Percentiles rank a stretch among this genome's conserved stretches.
Conservation (phyloP, 2,329 filamentous ascomycete genomes). For the Epichloe uncinata region DNA sequence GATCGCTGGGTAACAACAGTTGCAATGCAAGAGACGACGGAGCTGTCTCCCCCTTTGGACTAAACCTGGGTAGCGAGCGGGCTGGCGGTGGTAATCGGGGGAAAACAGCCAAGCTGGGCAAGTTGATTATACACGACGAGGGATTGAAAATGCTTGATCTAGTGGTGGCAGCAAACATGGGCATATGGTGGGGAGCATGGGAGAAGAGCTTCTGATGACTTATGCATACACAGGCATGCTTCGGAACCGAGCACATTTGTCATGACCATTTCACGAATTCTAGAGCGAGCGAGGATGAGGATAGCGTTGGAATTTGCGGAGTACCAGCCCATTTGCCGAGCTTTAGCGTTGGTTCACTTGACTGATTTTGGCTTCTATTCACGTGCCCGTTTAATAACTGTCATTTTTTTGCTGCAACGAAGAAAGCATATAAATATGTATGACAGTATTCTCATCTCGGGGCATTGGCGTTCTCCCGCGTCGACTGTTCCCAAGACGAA, state of each 20-base stretch:
- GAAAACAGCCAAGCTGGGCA: slow-evolving; percentile 84
- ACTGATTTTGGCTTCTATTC: too few relatives aligned
- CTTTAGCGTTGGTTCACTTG: not conserved
- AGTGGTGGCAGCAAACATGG: slow-evolving; percentile 80
- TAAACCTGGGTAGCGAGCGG: slow-evolving; percentile 66
- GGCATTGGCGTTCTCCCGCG: slow-evolving; percentile 14
- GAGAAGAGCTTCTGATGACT: slow-evolving; percentile 35
- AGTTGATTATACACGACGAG: slow-evolving; percentile 78
- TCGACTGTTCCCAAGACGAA: slow-evolving; percentile 34
- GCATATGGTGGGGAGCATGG: slow-evolving; percentile 87
- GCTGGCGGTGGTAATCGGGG: slow-evolving; percentile 74
- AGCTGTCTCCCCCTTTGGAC: slow-evolving; percentile 39
- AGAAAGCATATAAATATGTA: too few relatives aligned
- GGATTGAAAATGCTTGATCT: slow-evolving; percentile 94
- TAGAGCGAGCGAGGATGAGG: not conserved
- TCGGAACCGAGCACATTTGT: not conserved
- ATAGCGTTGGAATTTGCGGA: not conserved
- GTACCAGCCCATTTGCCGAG: too few relatives aligned
- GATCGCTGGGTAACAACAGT: slow-evolving; percentile 14
- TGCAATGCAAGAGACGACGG: slow-evolving; percentile 28
- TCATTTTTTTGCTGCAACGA: too few relatives aligned
- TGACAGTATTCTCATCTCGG: too few relatives aligned
- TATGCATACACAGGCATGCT: too few relatives aligned
- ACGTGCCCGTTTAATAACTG: too few relatives aligned
- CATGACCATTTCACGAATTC: not conserved